Conservation (phyloP, 768 basidiomycete genomes). For the Kwoniella bestiolae region DNA sequence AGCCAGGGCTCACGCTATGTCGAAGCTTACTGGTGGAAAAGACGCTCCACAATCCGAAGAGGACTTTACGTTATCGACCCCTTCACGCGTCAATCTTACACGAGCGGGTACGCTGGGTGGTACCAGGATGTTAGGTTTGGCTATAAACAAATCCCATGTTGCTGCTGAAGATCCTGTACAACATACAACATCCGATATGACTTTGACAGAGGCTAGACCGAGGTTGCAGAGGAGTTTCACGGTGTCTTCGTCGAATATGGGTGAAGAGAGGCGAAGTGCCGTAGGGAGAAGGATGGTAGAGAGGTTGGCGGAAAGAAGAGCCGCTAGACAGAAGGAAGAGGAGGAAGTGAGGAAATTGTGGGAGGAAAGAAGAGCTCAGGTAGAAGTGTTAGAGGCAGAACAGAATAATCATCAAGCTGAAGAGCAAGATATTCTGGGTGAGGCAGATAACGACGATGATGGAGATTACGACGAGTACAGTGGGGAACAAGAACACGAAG, state of each 20-base stretch:
- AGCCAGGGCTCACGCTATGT: constrained; percentile 78
- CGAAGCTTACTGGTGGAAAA: constrained; percentile 77
- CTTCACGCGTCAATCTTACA: constrained; percentile 30
- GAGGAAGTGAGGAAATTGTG: constrained; percentile 40
- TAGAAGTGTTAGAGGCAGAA: background rate
- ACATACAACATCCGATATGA: background rate
- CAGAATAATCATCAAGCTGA: constrained; percentile 9
- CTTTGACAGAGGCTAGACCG: constrained; percentile 30
- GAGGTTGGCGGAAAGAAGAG: constrained; percentile 49
- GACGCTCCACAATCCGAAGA: constrained; percentile 60
- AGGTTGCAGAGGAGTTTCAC: constrained; percentile 54
- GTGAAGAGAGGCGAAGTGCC: constrained; percentile 56
- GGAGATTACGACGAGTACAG: background rate
- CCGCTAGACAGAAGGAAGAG: constrained; percentile 46
- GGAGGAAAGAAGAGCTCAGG: constrained; percentile 31
- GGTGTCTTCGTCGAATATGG: constrained; percentile 50
- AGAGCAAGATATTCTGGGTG: constrained; percentile 5
- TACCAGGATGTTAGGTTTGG: constrained; percentile 20
- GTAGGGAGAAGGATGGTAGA: constrained; percentile 58
- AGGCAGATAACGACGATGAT: constrained; percentile 11
- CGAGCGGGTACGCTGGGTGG: constrained; percentile 50
- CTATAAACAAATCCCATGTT: background rate
- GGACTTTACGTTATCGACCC: constrained; percentile 12
- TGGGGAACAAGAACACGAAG: background rate
- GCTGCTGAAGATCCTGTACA: background rate